Conservation (phyloP, 345 rosid species). For the Salix caprea region DNA sequence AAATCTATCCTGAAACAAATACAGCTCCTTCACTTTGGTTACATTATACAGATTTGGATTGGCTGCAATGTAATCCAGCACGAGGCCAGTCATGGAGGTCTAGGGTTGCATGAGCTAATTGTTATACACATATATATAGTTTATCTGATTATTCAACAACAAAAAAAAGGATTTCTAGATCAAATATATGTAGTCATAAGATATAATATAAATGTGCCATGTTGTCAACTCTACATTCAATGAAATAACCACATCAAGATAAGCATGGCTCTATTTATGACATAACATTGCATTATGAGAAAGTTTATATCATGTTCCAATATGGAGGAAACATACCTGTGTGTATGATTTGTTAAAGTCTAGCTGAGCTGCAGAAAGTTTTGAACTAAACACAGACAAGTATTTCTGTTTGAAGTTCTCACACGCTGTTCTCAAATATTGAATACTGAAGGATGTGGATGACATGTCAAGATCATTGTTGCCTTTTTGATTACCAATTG, state of each 20-base stretch:
- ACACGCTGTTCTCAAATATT: constrained; percentile 43
- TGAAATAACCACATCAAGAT: not conserved
- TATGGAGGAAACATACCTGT: constrained; percentile 49
- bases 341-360: constrained; percentile 61
- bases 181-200: not conserved
- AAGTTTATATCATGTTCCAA: not conserved
- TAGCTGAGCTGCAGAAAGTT: constrained; percentile 58
- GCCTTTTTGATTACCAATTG: constrained; percentile 28
- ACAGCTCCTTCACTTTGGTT: too few species aligned
- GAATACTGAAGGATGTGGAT: constrained; percentile 26
- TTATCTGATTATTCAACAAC: not conserved
- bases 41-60: too few species aligned
- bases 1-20: too few species aligned
- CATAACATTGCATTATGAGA: not conserved
- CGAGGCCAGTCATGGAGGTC: not conserved
- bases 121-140: not conserved
- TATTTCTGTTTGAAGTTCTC: constrained; percentile 68
- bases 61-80: not conserved
- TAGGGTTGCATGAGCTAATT: not conserved
- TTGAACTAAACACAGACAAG: constrained; percentile 61
- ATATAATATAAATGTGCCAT: not conserved
- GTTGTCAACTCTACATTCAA: not conserved
- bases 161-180: too few species aligned
- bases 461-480: constrained; percentile 26
- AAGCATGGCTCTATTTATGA: not conserved